Evolutionary conservation across 2,329 filamentous ascomycete species (phyloP).

Genomic region (Pseudogymnoascus sp.): DNA sequence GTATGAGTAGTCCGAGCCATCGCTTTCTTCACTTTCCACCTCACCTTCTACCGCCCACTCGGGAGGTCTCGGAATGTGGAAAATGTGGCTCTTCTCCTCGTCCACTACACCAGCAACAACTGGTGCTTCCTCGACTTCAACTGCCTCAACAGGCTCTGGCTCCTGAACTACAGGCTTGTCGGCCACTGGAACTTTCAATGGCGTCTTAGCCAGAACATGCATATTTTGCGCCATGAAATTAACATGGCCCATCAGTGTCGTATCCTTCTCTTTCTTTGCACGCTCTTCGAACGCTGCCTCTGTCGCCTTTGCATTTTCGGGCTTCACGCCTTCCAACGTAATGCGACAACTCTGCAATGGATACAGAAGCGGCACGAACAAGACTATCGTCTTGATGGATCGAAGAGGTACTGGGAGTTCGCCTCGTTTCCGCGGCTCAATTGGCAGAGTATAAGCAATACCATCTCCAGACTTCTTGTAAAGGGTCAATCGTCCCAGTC

Average conservation of each 20-base stretch:
- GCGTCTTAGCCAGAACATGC: constrained; percentile 54
- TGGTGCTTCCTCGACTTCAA: constrained; percentile 15
- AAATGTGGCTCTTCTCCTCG: constrained; percentile 54
- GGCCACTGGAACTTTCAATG: constrained; percentile 25
- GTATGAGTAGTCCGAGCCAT: constrained; percentile 42
- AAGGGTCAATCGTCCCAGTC: constrained; percentile 58
- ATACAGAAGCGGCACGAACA: constrained; percentile 65
- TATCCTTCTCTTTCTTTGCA: constrained; percentile 45
- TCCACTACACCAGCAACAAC: constrained; percentile 22
- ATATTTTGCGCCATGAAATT: constrained; percentile 69
- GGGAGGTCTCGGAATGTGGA: constrained; percentile 65
- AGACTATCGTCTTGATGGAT: constrained; percentile 53
- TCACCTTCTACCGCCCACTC: constrained; percentile 52
- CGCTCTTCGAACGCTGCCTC: constrained; percentile 58
- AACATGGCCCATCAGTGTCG: constrained; percentile 63
- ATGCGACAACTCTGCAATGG: constrained; percentile 61
- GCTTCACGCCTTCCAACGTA: constrained; percentile 55
- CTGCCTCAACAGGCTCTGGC: constrained; percentile 12
- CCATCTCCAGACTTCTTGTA: constrained; percentile 66
- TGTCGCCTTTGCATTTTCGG: constrained; percentile 51
- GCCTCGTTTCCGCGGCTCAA: constrained; percentile 54
- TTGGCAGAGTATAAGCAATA: constrained; percentile 59
- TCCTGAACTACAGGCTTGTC: constrained; percentile 13
- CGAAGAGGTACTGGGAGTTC: constrained; percentile 56
- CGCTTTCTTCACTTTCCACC: constrained; percentile 39